phyloP scores from a whole-genome alignment of 345 rosid species.

The Salix brachista region DNA sequence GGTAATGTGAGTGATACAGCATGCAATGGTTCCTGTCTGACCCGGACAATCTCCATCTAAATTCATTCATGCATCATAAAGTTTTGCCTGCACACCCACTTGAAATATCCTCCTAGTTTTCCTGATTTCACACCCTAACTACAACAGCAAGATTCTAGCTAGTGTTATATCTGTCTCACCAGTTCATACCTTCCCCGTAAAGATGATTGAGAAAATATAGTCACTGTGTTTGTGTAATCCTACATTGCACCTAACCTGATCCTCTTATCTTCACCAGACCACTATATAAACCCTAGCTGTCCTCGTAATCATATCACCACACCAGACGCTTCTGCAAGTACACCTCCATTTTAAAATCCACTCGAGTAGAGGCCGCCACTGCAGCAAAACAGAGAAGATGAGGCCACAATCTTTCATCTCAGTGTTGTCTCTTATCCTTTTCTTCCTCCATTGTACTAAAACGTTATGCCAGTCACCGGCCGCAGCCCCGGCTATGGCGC shows the following conservation, averaged over 20 bases:
- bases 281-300: conserved; percentile 7
- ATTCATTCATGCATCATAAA: not conserved
- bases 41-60: not conserved
- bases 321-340: not conserved
- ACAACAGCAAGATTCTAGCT: conserved; percentile 39
- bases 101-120: conserved; percentile 28
- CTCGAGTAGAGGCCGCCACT: not conserved
- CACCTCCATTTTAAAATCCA: not conserved
- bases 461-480: not conserved
- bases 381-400: not conserved
- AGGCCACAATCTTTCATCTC: not conserved
- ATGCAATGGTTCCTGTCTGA: not conserved
- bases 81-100: conserved; percentile 26
- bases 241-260: conserved; percentile 14
- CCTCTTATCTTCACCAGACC: not conserved
- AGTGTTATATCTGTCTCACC: conserved; percentile 12
- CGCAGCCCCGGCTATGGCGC: conserved; percentile 2
- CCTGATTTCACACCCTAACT: conserved; percentile 47
- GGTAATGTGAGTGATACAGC: not conserved
- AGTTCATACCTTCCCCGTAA: not conserved
- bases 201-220: not conserved
- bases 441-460: conserved; percentile 9
- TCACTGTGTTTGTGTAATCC: not conserved
- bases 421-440: not conserved
- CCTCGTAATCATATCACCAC: not conserved